phyloP scores from a whole-genome alignment of 352 stramenopile species.

The Phytophthora foliorum region DNA sequence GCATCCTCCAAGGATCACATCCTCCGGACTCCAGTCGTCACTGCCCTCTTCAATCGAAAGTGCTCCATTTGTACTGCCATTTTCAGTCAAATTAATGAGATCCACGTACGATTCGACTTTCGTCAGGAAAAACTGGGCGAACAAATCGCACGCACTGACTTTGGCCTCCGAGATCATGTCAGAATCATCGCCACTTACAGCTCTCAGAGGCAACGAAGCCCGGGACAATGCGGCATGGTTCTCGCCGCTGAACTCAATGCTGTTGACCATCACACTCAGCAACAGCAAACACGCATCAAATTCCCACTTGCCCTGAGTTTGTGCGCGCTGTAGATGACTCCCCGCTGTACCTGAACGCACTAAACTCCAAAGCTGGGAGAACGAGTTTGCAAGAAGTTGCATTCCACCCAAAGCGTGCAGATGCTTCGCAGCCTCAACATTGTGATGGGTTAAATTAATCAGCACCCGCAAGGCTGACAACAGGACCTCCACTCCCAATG shows the following conservation, averaged over 20 bases:
- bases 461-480: slow-evolving; percentile 63
- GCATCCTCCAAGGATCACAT: slow-evolving; percentile 80
- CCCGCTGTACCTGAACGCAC: not conserved
- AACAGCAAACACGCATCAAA: slow-evolving; percentile 72
- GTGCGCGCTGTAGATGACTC: not conserved
- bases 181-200: not conserved
- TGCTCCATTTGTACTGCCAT: slow-evolving; percentile 1
- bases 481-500: slow-evolving; percentile 53
- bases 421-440: slow-evolving; percentile 51
- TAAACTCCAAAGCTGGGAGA: slow-evolving; percentile 46
- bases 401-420: slow-evolving; percentile 54
- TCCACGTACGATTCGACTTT: slow-evolving; percentile 65
- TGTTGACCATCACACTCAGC: slow-evolving; percentile 80
- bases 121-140: slow-evolving; percentile 63
- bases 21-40: slow-evolving; percentile 69
- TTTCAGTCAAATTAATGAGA: slow-evolving; percentile 46
- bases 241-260: slow-evolving; percentile 62
- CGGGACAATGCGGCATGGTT: slow-evolving; percentile 59
- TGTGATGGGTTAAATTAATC: slow-evolving; percentile 87
- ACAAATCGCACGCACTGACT: slow-evolving; percentile 41
- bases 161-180: too few species aligned
- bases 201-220: not conserved
- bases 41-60: slow-evolving; percentile 26
- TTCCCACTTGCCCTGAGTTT: slow-evolving; percentile 52
- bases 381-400: slow-evolving; percentile 50